Evolutionary conservation across 2,329 filamentous ascomycete genomes (phyloP).

Genomic region (Xylaria sp.): DNA sequence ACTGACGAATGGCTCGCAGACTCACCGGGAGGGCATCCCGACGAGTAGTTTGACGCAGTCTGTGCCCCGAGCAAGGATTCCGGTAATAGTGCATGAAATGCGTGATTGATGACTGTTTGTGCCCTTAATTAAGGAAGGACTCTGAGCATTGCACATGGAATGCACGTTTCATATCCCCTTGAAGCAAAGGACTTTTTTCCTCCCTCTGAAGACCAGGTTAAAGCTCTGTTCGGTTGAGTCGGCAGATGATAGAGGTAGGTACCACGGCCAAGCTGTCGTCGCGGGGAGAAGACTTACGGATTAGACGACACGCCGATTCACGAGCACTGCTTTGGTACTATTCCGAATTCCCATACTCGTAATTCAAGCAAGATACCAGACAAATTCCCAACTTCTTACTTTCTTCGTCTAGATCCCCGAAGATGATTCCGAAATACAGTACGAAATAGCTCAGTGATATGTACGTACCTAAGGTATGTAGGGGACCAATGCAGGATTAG

Average conservation of each 20-base stretch:
- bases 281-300: neutral
- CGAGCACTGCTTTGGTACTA: too few species aligned
- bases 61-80: neutral
- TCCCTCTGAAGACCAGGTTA: neutral
- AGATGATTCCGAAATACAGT: too few species aligned
- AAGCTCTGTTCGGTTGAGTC: neutral
- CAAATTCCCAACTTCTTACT: too few species aligned
- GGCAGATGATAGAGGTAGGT: neutral
- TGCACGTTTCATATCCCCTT: neutral
- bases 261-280: neutral
- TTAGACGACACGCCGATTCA: too few species aligned
- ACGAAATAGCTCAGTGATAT: too few species aligned
- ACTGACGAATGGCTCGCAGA: neutral
- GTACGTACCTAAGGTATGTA: too few species aligned
- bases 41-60: neutral
- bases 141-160: neutral
- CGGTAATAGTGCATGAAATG: neutral
- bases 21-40: neutral
- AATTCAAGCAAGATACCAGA: too few species aligned
- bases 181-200: neutral
- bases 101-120: neutral
- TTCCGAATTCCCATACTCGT: too few species aligned
- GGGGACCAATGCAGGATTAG: neutral
- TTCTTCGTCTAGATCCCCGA: too few species aligned
- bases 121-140: neutral